These are phyloP conservation scores for Annulohypoxylon stygium DNA, from an alignment of 495 filamentous ascomycete genomes.

Conservation along the genomic window DNA sequence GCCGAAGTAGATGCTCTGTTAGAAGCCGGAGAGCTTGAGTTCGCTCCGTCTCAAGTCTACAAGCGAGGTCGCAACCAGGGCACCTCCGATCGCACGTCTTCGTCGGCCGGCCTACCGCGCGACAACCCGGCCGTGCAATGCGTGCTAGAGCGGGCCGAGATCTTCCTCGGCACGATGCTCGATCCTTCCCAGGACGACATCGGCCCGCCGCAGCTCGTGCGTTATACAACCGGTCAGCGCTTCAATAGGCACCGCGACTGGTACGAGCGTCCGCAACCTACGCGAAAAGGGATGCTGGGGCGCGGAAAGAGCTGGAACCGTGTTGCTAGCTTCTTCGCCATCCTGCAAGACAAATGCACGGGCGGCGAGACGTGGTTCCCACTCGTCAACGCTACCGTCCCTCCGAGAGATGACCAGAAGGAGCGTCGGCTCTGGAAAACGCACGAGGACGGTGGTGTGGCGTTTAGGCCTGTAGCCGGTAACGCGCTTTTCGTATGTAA, in stretches of 20 bases:
- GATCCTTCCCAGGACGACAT: constrained; percentile 61
- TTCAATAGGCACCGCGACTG: constrained; percentile 65
- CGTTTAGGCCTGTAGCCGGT: constrained; percentile 63
- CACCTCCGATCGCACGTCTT: constrained; percentile 58
- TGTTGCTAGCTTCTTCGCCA: constrained; percentile 63
- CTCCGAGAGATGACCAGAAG: constrained; percentile 15
- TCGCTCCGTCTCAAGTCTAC: constrained; percentile 57
- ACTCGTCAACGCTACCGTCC: constrained; percentile 50
- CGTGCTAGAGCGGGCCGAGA: constrained; percentile 55
- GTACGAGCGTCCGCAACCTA: constrained; percentile 55
- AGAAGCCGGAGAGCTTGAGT: constrained; percentile 53
- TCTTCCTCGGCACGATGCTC: constrained; percentile 61
- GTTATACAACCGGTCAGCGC: constrained; percentile 58
- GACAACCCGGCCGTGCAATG: constrained; percentile 58
- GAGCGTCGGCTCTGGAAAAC: constrained; percentile 55
- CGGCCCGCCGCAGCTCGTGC: constrained; percentile 64
- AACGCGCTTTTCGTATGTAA: constrained; percentile 62
- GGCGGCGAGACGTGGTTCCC: constrained; percentile 65
- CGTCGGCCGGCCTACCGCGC: constrained; percentile 59
- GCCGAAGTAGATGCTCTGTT: constrained; percentile 56
- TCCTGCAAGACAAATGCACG: constrained; percentile 57
- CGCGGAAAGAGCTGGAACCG: constrained; percentile 56
- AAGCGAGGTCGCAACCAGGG: constrained; percentile 54
- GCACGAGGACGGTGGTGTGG: constrained; percentile 64
- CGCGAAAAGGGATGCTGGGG: constrained; percentile 46